Evolutionary conservation across 2,329 filamentous ascomycete species (phyloP).

Genomic region (Sphaerostilbella broomeana): DNA sequence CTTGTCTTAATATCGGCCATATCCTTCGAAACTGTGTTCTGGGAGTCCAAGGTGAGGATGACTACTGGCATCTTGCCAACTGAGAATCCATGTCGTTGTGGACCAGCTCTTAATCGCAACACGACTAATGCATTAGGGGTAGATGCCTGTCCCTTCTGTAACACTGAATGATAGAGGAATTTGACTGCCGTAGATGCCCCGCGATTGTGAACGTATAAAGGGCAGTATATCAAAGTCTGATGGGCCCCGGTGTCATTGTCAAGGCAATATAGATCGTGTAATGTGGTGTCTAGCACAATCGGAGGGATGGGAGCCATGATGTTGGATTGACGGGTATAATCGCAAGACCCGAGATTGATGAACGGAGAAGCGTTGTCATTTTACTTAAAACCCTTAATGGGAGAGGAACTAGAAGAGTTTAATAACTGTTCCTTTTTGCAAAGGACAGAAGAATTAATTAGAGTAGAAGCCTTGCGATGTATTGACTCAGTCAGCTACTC

Average conservation of each 20-base stretch:
- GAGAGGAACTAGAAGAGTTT: too few relatives aligned
- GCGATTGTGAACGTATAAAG: not conserved
- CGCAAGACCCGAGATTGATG: too few relatives aligned
- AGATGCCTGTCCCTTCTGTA: not conserved
- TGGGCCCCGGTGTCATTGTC: not conserved
- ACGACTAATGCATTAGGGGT: not conserved
- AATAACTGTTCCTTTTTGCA: too few relatives aligned
- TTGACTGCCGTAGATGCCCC: not conserved
- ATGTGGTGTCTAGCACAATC: not conserved
- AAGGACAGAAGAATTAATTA: too few relatives aligned
- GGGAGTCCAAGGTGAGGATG: not conserved
- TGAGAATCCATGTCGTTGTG: not conserved
- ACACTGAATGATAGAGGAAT: not conserved
- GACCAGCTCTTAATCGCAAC: not conserved
- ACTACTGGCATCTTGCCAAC: constrained; percentile 3
- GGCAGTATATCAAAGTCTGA: not conserved
- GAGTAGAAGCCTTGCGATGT: too few relatives aligned
- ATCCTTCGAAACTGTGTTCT: not conserved
- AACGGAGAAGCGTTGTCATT: too few relatives aligned
- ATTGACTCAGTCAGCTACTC: too few relatives aligned
- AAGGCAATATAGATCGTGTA: not conserved
- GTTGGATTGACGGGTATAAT: too few relatives aligned
- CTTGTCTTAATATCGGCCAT: not conserved
- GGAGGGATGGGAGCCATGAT: too few relatives aligned
- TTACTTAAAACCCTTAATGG: too few relatives aligned